Conservation (phyloP, 108 stramenopile species). For the Conticribra weissflogii region DNA sequence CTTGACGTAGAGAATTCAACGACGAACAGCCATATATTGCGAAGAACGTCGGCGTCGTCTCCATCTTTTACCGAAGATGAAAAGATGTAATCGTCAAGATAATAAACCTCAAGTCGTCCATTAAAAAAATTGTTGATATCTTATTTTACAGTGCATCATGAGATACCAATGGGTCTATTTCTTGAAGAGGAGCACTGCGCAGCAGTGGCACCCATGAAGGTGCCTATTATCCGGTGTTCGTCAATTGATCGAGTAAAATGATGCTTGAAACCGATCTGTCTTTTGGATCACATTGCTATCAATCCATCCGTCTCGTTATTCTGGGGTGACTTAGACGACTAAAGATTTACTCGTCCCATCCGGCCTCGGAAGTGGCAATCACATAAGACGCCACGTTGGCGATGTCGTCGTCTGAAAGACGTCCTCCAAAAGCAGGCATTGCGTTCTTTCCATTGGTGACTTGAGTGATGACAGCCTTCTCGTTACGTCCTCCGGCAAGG, state of each 20-base stretch:
- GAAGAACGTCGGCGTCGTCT: too few species aligned
- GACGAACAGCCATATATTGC: too few species aligned
- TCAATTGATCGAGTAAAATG: neutral
- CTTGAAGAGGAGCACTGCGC: too few species aligned
- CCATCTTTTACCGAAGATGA: too few species aligned
- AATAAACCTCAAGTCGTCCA: too few species aligned
- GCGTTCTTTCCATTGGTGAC: slow-evolving; percentile 97
- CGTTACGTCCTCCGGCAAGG: slow-evolving; percentile 87
- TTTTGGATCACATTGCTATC: neutral
- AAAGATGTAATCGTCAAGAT: too few species aligned
- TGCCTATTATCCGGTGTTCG: neutral
- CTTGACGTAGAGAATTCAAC: too few species aligned
- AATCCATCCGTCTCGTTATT: neutral
- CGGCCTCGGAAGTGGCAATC: slow-evolving; percentile 73
- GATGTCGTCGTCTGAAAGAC: slow-evolving; percentile 89
- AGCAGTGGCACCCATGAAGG: neutral
- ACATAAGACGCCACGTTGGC: slow-evolving; percentile 91
- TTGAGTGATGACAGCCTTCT: slow-evolving; percentile 82
- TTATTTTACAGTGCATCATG: too few species aligned
- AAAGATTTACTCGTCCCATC: slow-evolving; percentile 71
- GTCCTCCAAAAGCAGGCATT: slow-evolving; percentile 97
- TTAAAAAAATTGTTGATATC: too few species aligned
- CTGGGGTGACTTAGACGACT: neutral
- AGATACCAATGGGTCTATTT: too few species aligned
- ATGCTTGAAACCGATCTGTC: too few species aligned